A percentile compares a stretch with the other conserved stretches of the same genome.
These are phyloP conservation scores for Ophiognomonia clavigignenti-juglandacearum DNA, from an alignment of 2,329 filamentous ascomycete species.

Conservation along the genomic window DNA sequence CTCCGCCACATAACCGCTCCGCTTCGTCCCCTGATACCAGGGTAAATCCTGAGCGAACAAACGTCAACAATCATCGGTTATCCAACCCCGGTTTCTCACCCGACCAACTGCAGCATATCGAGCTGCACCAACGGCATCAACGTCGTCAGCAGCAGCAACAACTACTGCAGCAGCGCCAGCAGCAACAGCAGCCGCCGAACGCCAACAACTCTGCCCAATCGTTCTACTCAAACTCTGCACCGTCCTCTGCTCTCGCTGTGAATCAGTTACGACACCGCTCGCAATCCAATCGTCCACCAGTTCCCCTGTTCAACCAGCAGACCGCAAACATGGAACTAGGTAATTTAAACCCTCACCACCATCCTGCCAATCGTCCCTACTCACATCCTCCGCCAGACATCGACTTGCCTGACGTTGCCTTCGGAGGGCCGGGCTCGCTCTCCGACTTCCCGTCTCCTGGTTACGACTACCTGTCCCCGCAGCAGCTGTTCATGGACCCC, in stretches of 20 bases:
- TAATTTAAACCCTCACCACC: slow-evolving; percentile 28
- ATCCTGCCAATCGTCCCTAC: slow-evolving; percentile 17
- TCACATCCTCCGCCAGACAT: slow-evolving; percentile 45
- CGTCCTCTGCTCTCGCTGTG: slow-evolving; percentile 54
- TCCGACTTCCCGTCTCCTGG: slow-evolving; percentile 51
- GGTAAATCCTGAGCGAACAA: slow-evolving; percentile 46
- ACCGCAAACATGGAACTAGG: slow-evolving; percentile 55
- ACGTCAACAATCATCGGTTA: slow-evolving; percentile 33
- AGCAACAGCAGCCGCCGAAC: not conserved
- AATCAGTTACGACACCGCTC: slow-evolving; percentile 47
- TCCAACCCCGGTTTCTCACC: slow-evolving; percentile 32
- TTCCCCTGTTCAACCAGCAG: slow-evolving; percentile 65
- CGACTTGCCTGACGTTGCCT: slow-evolving; percentile 32
- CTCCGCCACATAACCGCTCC: slow-evolving; percentile 48
- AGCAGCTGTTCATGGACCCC: slow-evolving; percentile 64
- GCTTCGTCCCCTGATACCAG: slow-evolving; percentile 31
- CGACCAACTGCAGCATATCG: no score
- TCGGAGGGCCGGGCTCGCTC: slow-evolving; percentile 40
- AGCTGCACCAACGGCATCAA: not conserved
- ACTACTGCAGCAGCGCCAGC: slow-evolving; percentile 21
- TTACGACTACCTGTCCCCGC: slow-evolving; percentile 68
- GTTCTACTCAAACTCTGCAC: slow-evolving; percentile 62
- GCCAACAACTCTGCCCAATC: slow-evolving; percentile 41
- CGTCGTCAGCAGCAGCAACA: slow-evolving; percentile 35
- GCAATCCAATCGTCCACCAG: slow-evolving; percentile 51